Evolutionary conservation across 805 yeast genomes (phyloP), one percentile per base, ranked within the genome.

Genomic region (Lachancea sp.): DNA sequence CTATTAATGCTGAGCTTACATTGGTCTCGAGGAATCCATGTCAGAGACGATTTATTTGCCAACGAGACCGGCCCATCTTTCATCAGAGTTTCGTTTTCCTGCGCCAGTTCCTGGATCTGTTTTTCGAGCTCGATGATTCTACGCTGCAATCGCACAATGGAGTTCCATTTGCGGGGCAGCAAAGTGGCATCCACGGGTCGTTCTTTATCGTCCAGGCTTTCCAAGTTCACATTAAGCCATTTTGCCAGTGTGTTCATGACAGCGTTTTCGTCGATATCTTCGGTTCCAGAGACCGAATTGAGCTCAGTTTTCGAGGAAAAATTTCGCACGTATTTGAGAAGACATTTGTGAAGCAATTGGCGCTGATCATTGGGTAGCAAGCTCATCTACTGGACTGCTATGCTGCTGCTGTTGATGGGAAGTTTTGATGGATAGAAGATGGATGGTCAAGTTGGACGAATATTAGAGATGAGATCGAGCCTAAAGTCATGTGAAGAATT

Each of bases 71-170:
- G 22, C 30, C 45, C 45, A 5, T 29, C 31, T 12, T 36, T 36
- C 27, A 35, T 29, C 9, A 42, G 25, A 8, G 22, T 16, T 20
- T 37, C 74, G 16, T 74, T 55, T 13, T 70, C 67, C n/a, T 74
- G 72, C 35, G 75, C 67, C 49, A 81, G 66, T 33, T 74, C 71
- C 15, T 63, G 63, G 3, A 77, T 60, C 38, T 80, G 82, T 16
- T 72, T 65, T 56, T 90, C 95, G 36, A 88, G 63, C 42, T 82
- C 91, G 46, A 82, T 67, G 36, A 82, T 81, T 55, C 78, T 75
- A 50, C 80, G 76, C 64, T 91, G 96, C 26, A 91, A 69, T 38
- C 95, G 69, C 27, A 87, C 72, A 3, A 90, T 91, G 0, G 95
- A 81, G 0, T 82, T 73, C 97, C 97, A 90, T 66, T 89, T 90